Conservation (phyloP, 129 eudicot genomes). For the Escallonia herrerae region DNA sequence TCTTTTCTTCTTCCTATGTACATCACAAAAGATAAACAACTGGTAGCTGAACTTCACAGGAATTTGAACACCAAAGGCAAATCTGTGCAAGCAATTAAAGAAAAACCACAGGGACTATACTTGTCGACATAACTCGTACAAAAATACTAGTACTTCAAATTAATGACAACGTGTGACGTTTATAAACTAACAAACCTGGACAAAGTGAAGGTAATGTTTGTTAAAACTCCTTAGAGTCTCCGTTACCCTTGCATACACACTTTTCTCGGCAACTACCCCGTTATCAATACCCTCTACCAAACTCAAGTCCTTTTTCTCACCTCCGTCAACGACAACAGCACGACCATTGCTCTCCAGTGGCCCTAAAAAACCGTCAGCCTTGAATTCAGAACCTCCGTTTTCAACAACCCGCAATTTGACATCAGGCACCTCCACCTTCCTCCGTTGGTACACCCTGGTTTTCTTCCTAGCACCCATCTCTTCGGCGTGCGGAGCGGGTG, state of each 20-base stretch:
- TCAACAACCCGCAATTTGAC: not conserved
- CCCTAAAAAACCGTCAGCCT: not conserved
- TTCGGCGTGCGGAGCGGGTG: not conserved
- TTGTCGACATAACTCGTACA: too few relatives aligned
- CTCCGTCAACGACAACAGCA: not conserved
- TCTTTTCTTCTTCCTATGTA: slow-evolving; percentile 31
- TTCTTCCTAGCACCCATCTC: not conserved
- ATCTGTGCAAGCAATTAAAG: too few relatives aligned
- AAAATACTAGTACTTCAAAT: too few relatives aligned
- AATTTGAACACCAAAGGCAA: not conserved
- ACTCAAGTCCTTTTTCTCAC: not conserved
- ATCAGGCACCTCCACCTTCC: not conserved
- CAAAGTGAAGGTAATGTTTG: slow-evolving; percentile 48
- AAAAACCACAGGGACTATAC: too few relatives aligned
- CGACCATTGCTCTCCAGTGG: not conserved
- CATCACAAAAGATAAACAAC: not conserved
- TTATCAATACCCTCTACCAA: not conserved
- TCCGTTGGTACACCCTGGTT: not conserved
- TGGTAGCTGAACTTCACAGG: not conserved
- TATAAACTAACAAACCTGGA: slow-evolving; percentile 45
- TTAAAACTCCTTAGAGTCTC: slow-evolving; percentile 54
- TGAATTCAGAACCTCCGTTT: not conserved
- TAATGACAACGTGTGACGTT: too few relatives aligned
- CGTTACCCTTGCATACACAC: slow-evolving; percentile 38
- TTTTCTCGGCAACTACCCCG: slow-evolving; percentile 11